Evolutionary conservation across 2,329 filamentous ascomycete species (phyloP).

Genomic region (Apiospora marii): DNA sequence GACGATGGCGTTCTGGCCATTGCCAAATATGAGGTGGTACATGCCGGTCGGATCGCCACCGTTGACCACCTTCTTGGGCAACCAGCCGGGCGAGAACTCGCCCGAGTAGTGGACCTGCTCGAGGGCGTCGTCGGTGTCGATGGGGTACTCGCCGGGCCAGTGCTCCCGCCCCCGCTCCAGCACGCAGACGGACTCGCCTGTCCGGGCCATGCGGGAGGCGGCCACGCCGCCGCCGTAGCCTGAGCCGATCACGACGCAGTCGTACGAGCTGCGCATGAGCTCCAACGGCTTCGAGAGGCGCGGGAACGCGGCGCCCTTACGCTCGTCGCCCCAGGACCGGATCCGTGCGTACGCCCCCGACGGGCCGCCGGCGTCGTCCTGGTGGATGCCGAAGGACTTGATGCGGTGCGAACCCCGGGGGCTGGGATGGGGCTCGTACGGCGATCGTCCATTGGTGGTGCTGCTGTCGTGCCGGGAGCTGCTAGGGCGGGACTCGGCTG

Average conservation of each 20-base stretch:
- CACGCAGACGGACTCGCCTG: slow-evolving; percentile 67
- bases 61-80: slow-evolving; percentile 52
- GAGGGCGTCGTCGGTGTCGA: slow-evolving; percentile 52
- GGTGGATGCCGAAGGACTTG: slow-evolving; percentile 39
- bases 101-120: slow-evolving; percentile 65
- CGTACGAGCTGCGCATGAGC: slow-evolving; percentile 64
- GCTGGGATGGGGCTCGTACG: slow-evolving; percentile 25
- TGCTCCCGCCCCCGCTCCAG: slow-evolving; percentile 70
- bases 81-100: slow-evolving; percentile 53
- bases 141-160: slow-evolving; percentile 73
- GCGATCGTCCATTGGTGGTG: background rate
- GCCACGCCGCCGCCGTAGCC: slow-evolving; percentile 74
- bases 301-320: slow-evolving; percentile 49
- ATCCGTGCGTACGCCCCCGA: slow-evolving; percentile 41
- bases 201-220: slow-evolving; percentile 69
- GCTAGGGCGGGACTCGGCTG: background rate
- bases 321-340: slow-evolving; percentile 41
- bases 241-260: slow-evolving; percentile 72
- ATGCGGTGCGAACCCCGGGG: slow-evolving; percentile 37
- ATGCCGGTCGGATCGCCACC: slow-evolving; percentile 65
- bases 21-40: slow-evolving; percentile 69
- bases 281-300: slow-evolving; percentile 65
- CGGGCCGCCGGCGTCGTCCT: slow-evolving; percentile 45
- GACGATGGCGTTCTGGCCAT: slow-evolving; percentile 70
- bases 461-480: background rate